phyloP scores from a whole-genome alignment of 1,139 yeast species.

The Pichia sp. region DNA sequence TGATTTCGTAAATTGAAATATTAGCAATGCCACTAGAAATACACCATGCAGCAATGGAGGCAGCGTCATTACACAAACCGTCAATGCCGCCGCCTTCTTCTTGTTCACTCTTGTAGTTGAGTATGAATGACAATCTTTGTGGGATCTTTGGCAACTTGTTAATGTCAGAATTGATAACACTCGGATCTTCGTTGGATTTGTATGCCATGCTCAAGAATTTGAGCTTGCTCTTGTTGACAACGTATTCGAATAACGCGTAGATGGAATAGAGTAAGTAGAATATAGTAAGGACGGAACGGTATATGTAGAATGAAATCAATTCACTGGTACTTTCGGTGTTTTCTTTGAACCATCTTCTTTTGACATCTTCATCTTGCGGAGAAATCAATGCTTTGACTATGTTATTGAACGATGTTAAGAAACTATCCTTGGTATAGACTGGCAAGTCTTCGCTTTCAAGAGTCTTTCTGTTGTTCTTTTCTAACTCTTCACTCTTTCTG shows the following conservation, averaged over 20 bases:
- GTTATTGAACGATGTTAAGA: slow-evolving; percentile 20
- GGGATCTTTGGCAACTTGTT: slow-evolving; percentile 74
- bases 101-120: slow-evolving; percentile 68
- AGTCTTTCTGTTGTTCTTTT: slow-evolving; percentile 7
- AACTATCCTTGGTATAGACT: slow-evolving; percentile 18
- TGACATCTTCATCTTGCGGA: slow-evolving; percentile 21
- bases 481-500: slow-evolving; percentile 7
- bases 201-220: slow-evolving; percentile 64
- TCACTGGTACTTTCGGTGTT: slow-evolving; percentile 5
- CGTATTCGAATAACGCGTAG: slow-evolving; percentile 49
- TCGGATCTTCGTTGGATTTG: slow-evolving; percentile 84
- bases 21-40: slow-evolving; percentile 77
- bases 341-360: slow-evolving; percentile 15
- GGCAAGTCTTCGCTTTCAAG: slow-evolving; percentile 12
- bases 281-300: slow-evolving; percentile 47
- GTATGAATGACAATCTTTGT: slow-evolving; percentile 65
- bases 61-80: slow-evolving; percentile 72
- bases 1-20: slow-evolving; percentile 75
- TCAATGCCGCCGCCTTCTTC: slow-evolving; percentile 89
- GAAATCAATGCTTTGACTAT: slow-evolving; percentile 25
- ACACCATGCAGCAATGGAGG: slow-evolving; percentile 86
- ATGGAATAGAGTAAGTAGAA: slow-evolving; percentile 57
- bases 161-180: slow-evolving; percentile 82
- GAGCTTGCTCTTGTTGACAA: slow-evolving; percentile 55
- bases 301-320: slow-evolving; percentile 30